Base-by-base conservation (phyloP, 2,329 filamentous ascomycete species). In the Aspergillus luchuensis region DNA sequence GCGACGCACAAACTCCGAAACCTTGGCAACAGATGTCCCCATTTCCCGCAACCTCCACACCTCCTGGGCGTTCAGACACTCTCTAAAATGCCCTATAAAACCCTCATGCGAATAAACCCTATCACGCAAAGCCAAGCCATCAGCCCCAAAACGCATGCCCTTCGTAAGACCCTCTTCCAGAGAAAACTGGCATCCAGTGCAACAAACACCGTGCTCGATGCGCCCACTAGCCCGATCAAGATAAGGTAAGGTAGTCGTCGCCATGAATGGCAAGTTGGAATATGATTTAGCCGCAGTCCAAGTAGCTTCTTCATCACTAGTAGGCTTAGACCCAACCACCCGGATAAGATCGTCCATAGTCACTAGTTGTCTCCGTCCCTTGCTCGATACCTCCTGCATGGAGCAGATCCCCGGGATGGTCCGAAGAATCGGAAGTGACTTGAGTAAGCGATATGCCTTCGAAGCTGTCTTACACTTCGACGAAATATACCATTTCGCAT, bases 131-230 rank as follows among this genome's bases (percentile, higher is more conserved):
- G 19, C 10, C 39, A 17, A 8, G 17, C 8, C 7, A 43, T 19
- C 17, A 43, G 39, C 6, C 39, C 15, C 5, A 19, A 13, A 17
- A 8, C 6, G 8, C 17, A n/a, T 19, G 19, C 7, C 7, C 39
- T 13, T 11, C 1, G 33, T 43, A 8, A 43, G 13, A 19, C 4
- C 5, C 2, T 19, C 17, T 7, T 59, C 57, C 10, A 59, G n/a
- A 17, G 57, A 13, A 54, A 59, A 39, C 15, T 59, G 50, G 8
- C 57, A 54, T 5, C 57, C 49, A 47, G 28, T 54, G 19, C 57
- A 54, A 21, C 30, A 59, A 15, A 54, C 38, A n/a, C 57, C 57
- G 28, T 49, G 30, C 50, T 58, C 45, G 5, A 57, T 11, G 19
- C 21, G 33, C 13, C 39, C 39, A 10, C 23, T 47, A n/a, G 10